Base-by-base conservation (phyloP, 805 yeast genomes). In the Myxozyma kluyveri region DNA sequence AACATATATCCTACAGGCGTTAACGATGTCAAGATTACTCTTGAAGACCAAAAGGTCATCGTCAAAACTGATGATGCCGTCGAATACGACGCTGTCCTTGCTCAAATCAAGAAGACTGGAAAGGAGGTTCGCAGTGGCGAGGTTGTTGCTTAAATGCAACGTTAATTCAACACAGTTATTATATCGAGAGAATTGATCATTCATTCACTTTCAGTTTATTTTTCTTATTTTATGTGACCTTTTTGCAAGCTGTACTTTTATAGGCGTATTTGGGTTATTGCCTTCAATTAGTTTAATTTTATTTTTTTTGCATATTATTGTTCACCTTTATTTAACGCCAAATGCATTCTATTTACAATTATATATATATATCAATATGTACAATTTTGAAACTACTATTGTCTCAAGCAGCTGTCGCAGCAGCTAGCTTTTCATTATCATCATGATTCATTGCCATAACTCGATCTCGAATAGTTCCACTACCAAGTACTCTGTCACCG, bases 91-190 rank as follows among this genome's bases (percentile, higher is more conserved):
- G 79, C 84, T 2, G 90, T 93, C n/a, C 75, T 83, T 49, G 82
- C 77, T 48, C 82, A 88, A 50, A 91, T 91, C 59, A 73, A 83
- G 57, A 91, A 91, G 75, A 89, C 98, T 1, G 98, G 98, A 33
- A 91, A 91, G 74, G 81, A 81, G 63, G 84, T 91, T 52, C 73
- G 77, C 42, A 74, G 76, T 27, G 96, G 96, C 10, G 76, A 76
- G 62, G 72, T 76, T 40, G 64, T 84, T 47, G 73, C 69, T 42
- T 77, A 69, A 52, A 9, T 32, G 24, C 22, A 12, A 7, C 4
- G 7, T 17, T 38, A 27, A 17, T 12, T 38, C 24, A 7, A 38
- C 23, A 38, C 24, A 9, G 9, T n/a, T 9, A 38, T 38, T 17
- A 12, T 9, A 17, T 12, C 23, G 33, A 29, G 9, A 9, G 33